Evolutionary conservation across 2,329 filamentous ascomycete genomes (phyloP).

Genomic region (Colletotrichum salicis): DNA sequence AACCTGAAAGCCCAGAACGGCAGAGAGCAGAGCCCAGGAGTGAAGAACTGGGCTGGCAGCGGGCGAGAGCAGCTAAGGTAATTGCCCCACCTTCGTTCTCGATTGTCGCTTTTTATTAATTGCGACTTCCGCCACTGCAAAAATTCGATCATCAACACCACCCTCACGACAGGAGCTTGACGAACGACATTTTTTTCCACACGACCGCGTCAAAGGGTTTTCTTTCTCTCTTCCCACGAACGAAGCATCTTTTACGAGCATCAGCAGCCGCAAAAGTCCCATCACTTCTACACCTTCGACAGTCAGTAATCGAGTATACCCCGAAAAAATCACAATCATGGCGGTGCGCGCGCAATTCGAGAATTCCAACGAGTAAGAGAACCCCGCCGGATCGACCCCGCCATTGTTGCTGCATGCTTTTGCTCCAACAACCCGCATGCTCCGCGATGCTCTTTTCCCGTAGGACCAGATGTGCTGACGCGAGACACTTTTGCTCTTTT

Average conservation of each 20-base stretch:
- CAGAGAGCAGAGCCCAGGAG: background rate
- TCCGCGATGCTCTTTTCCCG: constrained; percentile 21
- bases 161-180: constrained; percentile 18
- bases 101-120: constrained; percentile 36
- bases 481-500: background rate
- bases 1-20: no score
- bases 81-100: constrained; percentile 20
- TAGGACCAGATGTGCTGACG: constrained; percentile 36
- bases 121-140: constrained; percentile 33
- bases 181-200: background rate
- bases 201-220: background rate
- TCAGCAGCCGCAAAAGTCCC: background rate
- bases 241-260: background rate
- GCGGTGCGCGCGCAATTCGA: constrained; percentile 82
- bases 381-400: constrained; percentile 42
- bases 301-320: constrained; percentile 5
- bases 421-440: constrained; percentile 15
- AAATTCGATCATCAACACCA: constrained; percentile 34
- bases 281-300: background rate
- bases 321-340: constrained; percentile 56
- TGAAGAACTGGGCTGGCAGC: constrained; percentile 11
- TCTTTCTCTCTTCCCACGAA: background rate
- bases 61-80: background rate
- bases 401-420: constrained; percentile 35
- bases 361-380: constrained; percentile 86